Evolutionary conservation across 805 yeast genomes (phyloP).

Genomic region (Phaffomyces thermotolerans): DNA sequence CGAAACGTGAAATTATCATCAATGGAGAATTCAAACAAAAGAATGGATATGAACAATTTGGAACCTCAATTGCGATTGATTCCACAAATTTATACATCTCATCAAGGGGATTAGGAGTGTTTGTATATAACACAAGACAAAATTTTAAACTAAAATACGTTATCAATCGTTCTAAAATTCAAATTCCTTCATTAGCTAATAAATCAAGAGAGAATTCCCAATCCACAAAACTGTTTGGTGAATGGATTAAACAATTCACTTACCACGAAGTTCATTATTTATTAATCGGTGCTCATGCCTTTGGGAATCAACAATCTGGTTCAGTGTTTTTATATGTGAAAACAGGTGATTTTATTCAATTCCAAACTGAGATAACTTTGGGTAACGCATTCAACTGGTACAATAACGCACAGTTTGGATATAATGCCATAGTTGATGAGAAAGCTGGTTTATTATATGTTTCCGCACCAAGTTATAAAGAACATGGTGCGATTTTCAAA

Average conservation of each 20-base stretch:
- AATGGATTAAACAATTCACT: conserved; percentile 9
- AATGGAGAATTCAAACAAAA: conserved; percentile 3
- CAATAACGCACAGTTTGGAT: conserved; percentile 14
- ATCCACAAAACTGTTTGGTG: conserved; percentile 16
- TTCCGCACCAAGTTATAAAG: conserved; percentile 44
- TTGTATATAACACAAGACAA: conserved; percentile 25
- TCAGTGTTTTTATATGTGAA: conserved; percentile 28
- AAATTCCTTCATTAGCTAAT: too few species aligned
- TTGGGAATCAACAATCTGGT: conserved; percentile 33
- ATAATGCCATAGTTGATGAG: conserved; percentile 7
- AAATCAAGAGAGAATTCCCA: conserved; percentile 5
- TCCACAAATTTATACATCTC: conserved; percentile 28
- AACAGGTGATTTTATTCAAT: neutral
- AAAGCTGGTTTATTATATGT: conserved; percentile 23
- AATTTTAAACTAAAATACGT: conserved; percentile 10
- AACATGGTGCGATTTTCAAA: conserved; percentile 37
- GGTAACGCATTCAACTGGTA: conserved; percentile 4
- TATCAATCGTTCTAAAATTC: conserved; percentile 9
- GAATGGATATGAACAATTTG: conserved; percentile 36
- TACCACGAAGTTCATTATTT: conserved; percentile 13
- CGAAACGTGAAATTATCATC: neutral
- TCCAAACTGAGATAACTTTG: neutral
- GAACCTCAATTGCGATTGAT: conserved; percentile 27
- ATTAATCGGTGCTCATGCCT: conserved; percentile 10
- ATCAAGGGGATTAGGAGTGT: conserved; percentile 29